Evolutionary conservation across 2,329 filamentous ascomycete species (phyloP).

Genomic region (Diaporthe capsici): DNA sequence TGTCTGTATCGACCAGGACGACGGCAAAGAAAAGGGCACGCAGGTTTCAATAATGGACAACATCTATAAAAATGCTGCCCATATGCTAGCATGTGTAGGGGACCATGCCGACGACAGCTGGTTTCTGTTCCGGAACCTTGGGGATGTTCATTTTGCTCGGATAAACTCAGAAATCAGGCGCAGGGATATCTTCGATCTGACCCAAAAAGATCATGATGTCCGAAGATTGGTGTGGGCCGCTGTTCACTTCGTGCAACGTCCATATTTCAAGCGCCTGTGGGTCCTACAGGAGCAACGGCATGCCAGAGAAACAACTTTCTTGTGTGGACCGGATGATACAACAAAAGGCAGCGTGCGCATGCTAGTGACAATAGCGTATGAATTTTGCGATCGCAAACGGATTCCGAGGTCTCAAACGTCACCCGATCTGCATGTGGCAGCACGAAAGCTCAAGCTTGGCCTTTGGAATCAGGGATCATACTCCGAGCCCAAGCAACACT

Average conservation of each 20-base stretch:
- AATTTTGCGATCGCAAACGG: rapidly evolving
- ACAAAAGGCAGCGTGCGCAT: too few species aligned
- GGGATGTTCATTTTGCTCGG: not conserved
- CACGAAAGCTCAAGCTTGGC: too few species aligned
- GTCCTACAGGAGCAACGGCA: not conserved
- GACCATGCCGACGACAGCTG: slow-evolving; percentile 26
- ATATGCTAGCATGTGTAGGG: slow-evolving; percentile 33
- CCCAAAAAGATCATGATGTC: not conserved
- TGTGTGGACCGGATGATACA: not conserved
- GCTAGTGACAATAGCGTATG: too few species aligned
- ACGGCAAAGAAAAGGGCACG: slow-evolving; percentile 10
- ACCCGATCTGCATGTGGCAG: too few species aligned
- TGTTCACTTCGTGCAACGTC: not conserved
- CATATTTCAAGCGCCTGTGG: not conserved
- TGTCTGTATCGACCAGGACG: slow-evolving; percentile 32
- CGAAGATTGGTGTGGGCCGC: not conserved
- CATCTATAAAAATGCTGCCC: slow-evolving; percentile 21
- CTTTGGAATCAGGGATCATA: too few species aligned
- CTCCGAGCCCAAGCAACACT: too few species aligned
- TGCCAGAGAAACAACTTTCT: not conserved
- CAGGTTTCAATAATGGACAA: slow-evolving; percentile 31
- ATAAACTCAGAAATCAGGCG: too few species aligned
- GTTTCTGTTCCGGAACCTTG: not conserved
- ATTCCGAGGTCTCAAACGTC: too few species aligned
- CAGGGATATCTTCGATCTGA: too few species aligned